Base-by-base conservation (phyloP, 2,329 filamentous ascomycete genomes). In the Seiridium unicorne region DNA sequence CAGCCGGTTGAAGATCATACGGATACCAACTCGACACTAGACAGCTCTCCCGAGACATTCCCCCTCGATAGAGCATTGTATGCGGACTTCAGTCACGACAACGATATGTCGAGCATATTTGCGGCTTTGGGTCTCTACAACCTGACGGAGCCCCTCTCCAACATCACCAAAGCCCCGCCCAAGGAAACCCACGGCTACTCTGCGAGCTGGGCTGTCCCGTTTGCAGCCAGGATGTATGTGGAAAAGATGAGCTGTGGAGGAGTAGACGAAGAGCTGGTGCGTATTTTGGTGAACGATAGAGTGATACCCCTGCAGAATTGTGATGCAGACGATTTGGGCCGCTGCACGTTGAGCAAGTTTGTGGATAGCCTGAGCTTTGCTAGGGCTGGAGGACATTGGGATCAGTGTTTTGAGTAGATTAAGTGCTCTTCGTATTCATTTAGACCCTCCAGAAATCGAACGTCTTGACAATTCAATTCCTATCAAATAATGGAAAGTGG, bases 1-100 rank as follows among this genome's bases (percentile, higher is more conserved):
- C 74, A 78, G 13, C 82, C 89, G 0, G 91, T 97, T 1, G 67
- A 80, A 0, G 92, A 96, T 71, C 75, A 84, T 60, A 96, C 92
- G 0, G 87, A 81, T 58, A 92, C 89, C 5, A 97, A 97, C 73
- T 79, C 77, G 42, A 96, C 93, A 0, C 81, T 97, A 0, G 91
- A 96, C 71, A 77, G 77, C 4, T 80, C 86, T 60, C 76, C 83
- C 0, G 70, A 74, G 5, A 93, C 90, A 0, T 97, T 97, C 69
- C 93, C 93, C 0, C 77, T 96, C 0, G 81, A 83, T 62, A 75
- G 78, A 48, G 77, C 76, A 9, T 76, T 97, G 1, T 97, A 96
- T 69, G 93, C 92, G 0, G 93, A 97, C 74, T 97, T 97, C 71
- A 91, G 88, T 63, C 93, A 97, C 74, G 93, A 97, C 75, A 97